Percentiles rank a stretch among this genome's conserved stretches.
Conservation (phyloP, 2,329 filamentous ascomycete genomes). For the Fusarium graminum region DNA sequence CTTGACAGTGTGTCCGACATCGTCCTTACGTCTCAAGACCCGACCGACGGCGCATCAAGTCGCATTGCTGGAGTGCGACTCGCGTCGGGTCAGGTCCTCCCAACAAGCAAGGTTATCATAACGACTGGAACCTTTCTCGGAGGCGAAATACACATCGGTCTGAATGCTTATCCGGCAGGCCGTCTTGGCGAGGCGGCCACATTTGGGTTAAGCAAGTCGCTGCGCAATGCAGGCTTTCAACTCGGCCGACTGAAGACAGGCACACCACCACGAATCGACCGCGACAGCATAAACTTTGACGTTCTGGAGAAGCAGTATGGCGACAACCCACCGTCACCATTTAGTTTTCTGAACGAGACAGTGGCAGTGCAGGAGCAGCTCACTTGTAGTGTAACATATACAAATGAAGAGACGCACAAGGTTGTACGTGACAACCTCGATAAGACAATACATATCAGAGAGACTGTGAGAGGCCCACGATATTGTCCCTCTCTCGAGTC, state of each 20-base stretch:
- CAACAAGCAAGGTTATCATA: conserved; percentile 86
- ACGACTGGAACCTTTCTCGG: conserved; percentile 96
- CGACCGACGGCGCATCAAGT: conserved; percentile 64
- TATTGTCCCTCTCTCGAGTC: conserved; percentile 97
- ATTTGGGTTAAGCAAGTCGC: conserved; percentile 89
- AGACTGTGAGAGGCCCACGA: conserved; percentile 91
- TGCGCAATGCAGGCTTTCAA: conserved; percentile 88
- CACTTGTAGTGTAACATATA: conserved; percentile 88
- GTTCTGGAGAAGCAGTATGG: conserved; percentile 79
- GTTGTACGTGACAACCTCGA: conserved; percentile 91
- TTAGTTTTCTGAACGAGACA: conserved; percentile 86
- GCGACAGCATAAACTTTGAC: conserved; percentile 83
- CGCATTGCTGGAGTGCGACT: conserved; percentile 87
- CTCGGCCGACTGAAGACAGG: conserved; percentile 94
- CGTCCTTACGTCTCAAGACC: conserved; percentile 66
- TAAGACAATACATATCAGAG: conserved; percentile 95
- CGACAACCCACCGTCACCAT: conserved; percentile 87
- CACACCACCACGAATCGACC: conserved; percentile 88
- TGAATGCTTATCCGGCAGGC: conserved; percentile 86
- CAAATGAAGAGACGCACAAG: conserved; percentile 84
- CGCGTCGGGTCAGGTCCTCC: conserved; percentile 87
- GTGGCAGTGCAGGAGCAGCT: conserved; percentile 87
- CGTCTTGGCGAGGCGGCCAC: conserved; percentile 95
- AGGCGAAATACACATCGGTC: conserved; percentile 95
- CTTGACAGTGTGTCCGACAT: conserved; percentile 94